Conservation (phyloP, 345 rosid genomes). For the Passiflora organensis region DNA sequence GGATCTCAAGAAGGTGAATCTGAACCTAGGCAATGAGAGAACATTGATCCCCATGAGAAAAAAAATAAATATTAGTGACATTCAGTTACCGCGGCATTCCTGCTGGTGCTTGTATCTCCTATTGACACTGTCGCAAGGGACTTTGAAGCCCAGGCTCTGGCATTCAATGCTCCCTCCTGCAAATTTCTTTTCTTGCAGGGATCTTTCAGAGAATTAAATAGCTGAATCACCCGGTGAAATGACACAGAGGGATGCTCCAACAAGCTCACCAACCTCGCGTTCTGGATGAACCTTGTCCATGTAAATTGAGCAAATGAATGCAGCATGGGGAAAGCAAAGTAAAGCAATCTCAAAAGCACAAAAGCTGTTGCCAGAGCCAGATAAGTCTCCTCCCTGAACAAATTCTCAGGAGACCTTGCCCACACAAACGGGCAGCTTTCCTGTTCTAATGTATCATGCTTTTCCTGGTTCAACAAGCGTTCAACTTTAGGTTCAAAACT, state of each 20-base stretch:
- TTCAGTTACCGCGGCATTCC: slow-evolving; percentile 29
- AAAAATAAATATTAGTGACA: slow-evolving; percentile 17
- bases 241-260: slow-evolving; percentile 57
- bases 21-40: not conserved
- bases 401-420: slow-evolving; percentile 94
- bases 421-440: slow-evolving; percentile 93
- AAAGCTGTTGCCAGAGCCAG: slow-evolving; percentile 67
- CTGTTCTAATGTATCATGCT: slow-evolving; percentile 39
- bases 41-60: not conserved
- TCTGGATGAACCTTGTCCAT: slow-evolving; percentile 47
- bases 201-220: slow-evolving; percentile 52
- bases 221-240: slow-evolving; percentile 48
- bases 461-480: slow-evolving; percentile 39
- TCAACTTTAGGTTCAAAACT: slow-evolving; percentile 32
- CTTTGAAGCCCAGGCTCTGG: slow-evolving; percentile 89
- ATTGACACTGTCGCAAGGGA: slow-evolving; percentile 90
- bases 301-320: slow-evolving; percentile 30
- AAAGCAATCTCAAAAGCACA: slow-evolving; percentile 56
- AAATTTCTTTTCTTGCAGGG: slow-evolving; percentile 83
- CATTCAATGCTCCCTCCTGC: slow-evolving; percentile 88
- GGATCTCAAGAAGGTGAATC: slow-evolving; percentile 4
- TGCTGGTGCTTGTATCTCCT: slow-evolving; percentile 74
- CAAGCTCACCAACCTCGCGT: slow-evolving; percentile 46
- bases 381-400: slow-evolving; percentile 76
- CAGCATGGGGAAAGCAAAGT: slow-evolving; percentile 50